A percentile compares a stretch with the other conserved stretches of the same genome.
These are phyloP conservation scores for Roridomyces roridus DNA, from an alignment of 768 basidiomycete genomes.

Conservation along the genomic window DNA sequence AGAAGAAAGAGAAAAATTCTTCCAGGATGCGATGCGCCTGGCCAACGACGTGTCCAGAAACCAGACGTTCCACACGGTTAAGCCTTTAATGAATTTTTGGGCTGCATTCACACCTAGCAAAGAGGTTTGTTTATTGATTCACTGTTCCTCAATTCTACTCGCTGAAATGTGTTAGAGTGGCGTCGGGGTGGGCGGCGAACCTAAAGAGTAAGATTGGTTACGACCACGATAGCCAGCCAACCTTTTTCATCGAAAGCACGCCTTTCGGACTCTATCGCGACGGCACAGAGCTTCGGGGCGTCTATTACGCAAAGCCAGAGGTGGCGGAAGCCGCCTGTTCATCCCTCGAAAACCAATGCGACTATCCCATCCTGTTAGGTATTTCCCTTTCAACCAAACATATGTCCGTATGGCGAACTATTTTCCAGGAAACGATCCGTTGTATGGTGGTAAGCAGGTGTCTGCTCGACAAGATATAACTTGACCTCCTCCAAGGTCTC, in stretches of 20 bases:
- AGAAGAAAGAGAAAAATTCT: constrained; percentile 65
- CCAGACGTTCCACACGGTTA: constrained; percentile 79
- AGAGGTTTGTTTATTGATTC: constrained; percentile 53
- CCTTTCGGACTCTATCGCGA: constrained; percentile 78
- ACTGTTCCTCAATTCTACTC: not conserved
- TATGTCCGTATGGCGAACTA: not conserved
- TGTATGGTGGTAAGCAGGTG: constrained; percentile 71
- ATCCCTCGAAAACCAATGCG: constrained; percentile 66
- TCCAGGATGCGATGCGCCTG: constrained; percentile 68
- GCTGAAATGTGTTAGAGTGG: constrained; percentile 58
- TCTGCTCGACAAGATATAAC: not conserved
- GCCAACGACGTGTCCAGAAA: constrained; percentile 74
- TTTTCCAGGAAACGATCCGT: constrained; percentile 70
- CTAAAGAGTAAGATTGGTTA: constrained; percentile 61
- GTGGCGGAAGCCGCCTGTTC: constrained; percentile 73
- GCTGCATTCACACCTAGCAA: constrained; percentile 78
- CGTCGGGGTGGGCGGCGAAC: constrained; percentile 67
- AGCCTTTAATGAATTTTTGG: constrained; percentile 82
- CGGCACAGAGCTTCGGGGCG: constrained; percentile 76
- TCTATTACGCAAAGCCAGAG: constrained; percentile 73
- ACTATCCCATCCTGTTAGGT: constrained; percentile 82
- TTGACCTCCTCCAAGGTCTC: constrained; percentile 50
- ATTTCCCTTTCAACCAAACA: constrained; percentile 12
- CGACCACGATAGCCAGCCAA: not conserved
- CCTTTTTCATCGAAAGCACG: constrained; percentile 53